Percentiles rank a stretch among this genome's conserved stretches.
phyloP scores from a whole-genome alignment of 768 basidiomycete genomes.

The Lyophyllum shimeji region DNA sequence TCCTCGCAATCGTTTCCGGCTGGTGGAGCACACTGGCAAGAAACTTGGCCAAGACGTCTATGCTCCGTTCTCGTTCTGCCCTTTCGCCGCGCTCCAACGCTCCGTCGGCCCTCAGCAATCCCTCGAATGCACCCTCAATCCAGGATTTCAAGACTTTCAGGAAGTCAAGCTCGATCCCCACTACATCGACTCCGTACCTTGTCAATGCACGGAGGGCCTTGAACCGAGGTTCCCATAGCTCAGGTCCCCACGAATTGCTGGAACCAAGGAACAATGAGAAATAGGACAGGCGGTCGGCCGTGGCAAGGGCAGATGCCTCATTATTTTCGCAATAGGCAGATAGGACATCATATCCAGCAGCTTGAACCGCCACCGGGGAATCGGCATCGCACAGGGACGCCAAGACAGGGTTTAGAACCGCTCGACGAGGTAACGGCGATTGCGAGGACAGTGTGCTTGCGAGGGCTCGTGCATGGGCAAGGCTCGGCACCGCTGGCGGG shows the following conservation, averaged over 20 bases:
- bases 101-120: slow-evolving; percentile 34
- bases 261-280: slow-evolving; percentile 60
- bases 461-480: slow-evolving; percentile 62
- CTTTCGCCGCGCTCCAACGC: slow-evolving; percentile 40
- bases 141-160: slow-evolving; percentile 59
- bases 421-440: slow-evolving; percentile 55
- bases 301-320: slow-evolving; percentile 44
- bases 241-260: slow-evolving; percentile 53
- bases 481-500: slow-evolving; percentile 66
- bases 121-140: slow-evolving; percentile 67
- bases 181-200: slow-evolving; percentile 54
- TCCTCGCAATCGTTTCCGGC: slow-evolving; percentile 54
- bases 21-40: slow-evolving; percentile 51
- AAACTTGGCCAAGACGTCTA: slow-evolving; percentile 60
- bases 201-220: slow-evolving; percentile 69
- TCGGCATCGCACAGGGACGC: slow-evolving; percentile 55
- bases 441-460: slow-evolving; percentile 46
- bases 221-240: slow-evolving; percentile 70
- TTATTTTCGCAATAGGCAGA: slow-evolving; percentile 67
- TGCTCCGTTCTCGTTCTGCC: slow-evolving; percentile 61
- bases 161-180: slow-evolving; percentile 62
- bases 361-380: slow-evolving; percentile 57
- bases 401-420: slow-evolving; percentile 59
- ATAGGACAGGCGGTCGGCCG: slow-evolving; percentile 60
- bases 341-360: slow-evolving; percentile 71